phyloP scores from a whole-genome alignment of 306 rosid species.

The Prunus campanulata region DNA sequence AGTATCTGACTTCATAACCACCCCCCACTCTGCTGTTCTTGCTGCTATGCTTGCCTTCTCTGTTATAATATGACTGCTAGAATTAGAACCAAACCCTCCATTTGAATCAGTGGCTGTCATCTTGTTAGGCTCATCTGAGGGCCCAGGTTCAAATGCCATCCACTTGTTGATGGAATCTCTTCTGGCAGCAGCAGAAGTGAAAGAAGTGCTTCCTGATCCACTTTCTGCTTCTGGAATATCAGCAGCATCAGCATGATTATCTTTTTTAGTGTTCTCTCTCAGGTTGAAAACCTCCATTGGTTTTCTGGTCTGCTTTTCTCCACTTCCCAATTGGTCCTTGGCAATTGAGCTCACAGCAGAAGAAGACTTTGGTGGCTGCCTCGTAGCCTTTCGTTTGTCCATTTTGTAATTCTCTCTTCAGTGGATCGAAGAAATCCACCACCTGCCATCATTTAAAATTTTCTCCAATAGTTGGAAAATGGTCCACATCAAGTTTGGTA shows the following conservation, averaged over 20 bases:
- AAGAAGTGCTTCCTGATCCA: conserved; percentile 17
- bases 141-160: conserved; percentile 73
- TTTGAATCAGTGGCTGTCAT: neutral
- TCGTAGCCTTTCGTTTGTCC: conserved; percentile 43
- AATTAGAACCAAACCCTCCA: neutral
- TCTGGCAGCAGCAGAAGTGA: conserved; percentile 15
- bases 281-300: conserved; percentile 27
- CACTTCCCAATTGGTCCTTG: conserved; percentile 23
- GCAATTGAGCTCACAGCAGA: conserved; percentile 3
- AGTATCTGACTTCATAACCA: conserved; percentile 50
- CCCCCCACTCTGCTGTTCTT: conserved; percentile 83
- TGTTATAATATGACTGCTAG: conserved; percentile 24
- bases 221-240: neutral
- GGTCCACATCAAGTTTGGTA: neutral
- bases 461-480: neutral
- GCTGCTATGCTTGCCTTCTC: conserved; percentile 55
- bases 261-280: conserved; percentile 7
- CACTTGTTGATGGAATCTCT: conserved; percentile 45
- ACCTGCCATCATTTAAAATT: neutral
- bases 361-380: neutral
- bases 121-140: conserved; percentile 6
- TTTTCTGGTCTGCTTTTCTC: conserved; percentile 17
- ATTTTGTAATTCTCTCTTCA: neutral
- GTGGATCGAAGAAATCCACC: neutral
- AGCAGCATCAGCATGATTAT: conserved; percentile 4